Base-by-base conservation (phyloP, 75 land plant genomes). In the Selaginella moellendorffii region DNA sequence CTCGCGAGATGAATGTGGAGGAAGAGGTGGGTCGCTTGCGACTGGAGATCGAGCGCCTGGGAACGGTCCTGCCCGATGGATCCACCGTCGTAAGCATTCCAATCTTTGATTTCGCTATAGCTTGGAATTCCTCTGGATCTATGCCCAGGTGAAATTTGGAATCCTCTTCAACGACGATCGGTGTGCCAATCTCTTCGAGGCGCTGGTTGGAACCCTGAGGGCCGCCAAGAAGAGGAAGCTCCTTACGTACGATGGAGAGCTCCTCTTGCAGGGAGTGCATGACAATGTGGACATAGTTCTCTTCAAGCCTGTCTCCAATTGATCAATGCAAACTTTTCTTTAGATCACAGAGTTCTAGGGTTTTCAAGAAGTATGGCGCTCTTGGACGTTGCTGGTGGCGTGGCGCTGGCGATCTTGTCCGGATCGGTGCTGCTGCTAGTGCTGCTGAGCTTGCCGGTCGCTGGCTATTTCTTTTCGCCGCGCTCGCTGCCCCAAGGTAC, bases 111-210 rank as follows among this genome's bases (percentile, higher is more conserved):
- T 36, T 36, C 14, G 5, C 5, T 36, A 14, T 14, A 36, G 5
- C 14, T 36, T 36, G 46, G 5, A 5, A 36, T 18, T 46, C 10
- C 14, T 46, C 10, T 10, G 51, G 46, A 36, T 36, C 46, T 36
- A 36, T 14, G 46, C 5, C 5, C 46, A 93, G 99, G 97, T 90
- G 18, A 95, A 81, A 62, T 95, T 95, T 59, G 97, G 97, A 2
- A 83, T 87, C 29, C 76, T 95, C 0, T 90, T 95, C 75, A 73
- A 86, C 22, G 99, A 95, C 67, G 99, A 95, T 31, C 72, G 81
- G 53, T 95, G 99, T 31, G 92, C 97, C 17, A 86, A 95, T 79
- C 76, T 90, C 31, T 95, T 95, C 66, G 99, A 95, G 78, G 99
- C 97, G 2, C 76, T 95, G 36, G 97, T 95, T 10, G 99, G 99